These are phyloP conservation scores for Oryza australiensis DNA, from an alignment of 176 grass and related monocot genomes.

Conservation along the genomic window DNA sequence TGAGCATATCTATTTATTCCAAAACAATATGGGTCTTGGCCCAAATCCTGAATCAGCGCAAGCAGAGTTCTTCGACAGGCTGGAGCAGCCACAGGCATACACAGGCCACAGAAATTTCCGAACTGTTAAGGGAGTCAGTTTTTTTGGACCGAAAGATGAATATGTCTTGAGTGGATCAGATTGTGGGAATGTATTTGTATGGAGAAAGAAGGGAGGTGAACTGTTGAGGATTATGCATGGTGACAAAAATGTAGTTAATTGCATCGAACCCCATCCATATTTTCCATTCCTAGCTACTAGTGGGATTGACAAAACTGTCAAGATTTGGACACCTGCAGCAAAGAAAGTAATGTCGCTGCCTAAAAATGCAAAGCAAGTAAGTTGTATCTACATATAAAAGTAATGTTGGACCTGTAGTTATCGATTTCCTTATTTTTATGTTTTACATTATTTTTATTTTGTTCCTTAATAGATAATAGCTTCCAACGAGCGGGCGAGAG, in stretches of 20 bases:
- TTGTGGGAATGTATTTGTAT: slow-evolving; percentile 83
- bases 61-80: slow-evolving; percentile 38
- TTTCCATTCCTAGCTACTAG: slow-evolving; percentile 76
- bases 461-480: slow-evolving; percentile 52
- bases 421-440: not conserved
- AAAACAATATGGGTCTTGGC: slow-evolving; percentile 63
- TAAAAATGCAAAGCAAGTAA: slow-evolving; percentile 63
- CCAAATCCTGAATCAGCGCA: slow-evolving; percentile 41
- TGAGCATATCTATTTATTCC: slow-evolving; percentile 75
- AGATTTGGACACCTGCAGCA: slow-evolving; percentile 66
- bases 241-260: slow-evolving; percentile 70
- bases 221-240: slow-evolving; percentile 73
- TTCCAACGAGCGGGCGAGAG: slow-evolving; percentile 54
- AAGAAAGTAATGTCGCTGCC: slow-evolving; percentile 33
- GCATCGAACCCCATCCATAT: slow-evolving; percentile 69
- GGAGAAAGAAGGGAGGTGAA: slow-evolving; percentile 76
- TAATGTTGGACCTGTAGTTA: not conserved
- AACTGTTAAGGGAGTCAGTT: slow-evolving; percentile 81
- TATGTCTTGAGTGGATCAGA: slow-evolving; percentile 90
- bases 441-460: slow-evolving; percentile 16
- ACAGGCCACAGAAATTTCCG: slow-evolving; percentile 77
- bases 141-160: slow-evolving; percentile 79
- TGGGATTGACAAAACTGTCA: slow-evolving; percentile 70
- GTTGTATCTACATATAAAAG: slow-evolving; percentile 8
- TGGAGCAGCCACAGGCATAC: slow-evolving; percentile 55